phyloP scores from a whole-genome alignment of 768 basidiomycete species.

The Daedaleopsis sinensis region DNA sequence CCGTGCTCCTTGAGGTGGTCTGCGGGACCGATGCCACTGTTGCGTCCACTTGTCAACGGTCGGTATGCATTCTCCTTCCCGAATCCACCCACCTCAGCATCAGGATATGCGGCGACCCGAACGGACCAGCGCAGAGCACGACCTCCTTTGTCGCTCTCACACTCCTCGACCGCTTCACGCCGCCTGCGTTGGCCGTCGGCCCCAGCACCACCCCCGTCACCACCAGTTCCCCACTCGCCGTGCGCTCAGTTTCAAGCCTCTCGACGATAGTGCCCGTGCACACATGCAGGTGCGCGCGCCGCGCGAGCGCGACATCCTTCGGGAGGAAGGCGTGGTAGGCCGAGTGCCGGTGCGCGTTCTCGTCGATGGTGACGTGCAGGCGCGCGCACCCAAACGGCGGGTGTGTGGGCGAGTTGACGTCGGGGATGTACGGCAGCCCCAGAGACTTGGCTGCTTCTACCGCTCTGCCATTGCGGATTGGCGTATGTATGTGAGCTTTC shows the following conservation, averaged over 20 bases:
- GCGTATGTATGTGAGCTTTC: no score
- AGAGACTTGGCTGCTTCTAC: constrained; percentile 22
- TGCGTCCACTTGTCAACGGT: background rate
- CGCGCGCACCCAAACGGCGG: constrained; percentile 24
- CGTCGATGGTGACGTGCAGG: constrained; percentile 27
- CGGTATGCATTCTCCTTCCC: background rate
- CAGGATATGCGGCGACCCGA: constrained; percentile 41
- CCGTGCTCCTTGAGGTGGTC: constrained; percentile 25
- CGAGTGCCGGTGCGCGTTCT: constrained; percentile 19
- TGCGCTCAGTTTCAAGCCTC: constrained; percentile 15
- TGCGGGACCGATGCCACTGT: constrained; percentile 30
- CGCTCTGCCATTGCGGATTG: background rate
- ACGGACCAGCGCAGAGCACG: constrained; percentile 27
- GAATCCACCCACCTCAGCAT: constrained; percentile 31
- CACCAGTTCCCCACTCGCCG: background rate
- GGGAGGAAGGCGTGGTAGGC: constrained; percentile 28
- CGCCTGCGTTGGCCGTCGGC: background rate
- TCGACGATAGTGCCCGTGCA: constrained; percentile 25
- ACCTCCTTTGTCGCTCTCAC: constrained; percentile 25
- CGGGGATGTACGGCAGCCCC: constrained; percentile 25
- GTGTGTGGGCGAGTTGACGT: constrained; percentile 26
- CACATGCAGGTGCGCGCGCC: constrained; percentile 17
- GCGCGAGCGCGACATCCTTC: constrained; percentile 8
- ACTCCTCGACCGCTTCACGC: background rate
- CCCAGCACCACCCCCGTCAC: constrained; percentile 19